Evolutionary conservation across 2,329 filamentous ascomycete genomes (phyloP).

Genomic region (Microcyclosporella mali): DNA sequence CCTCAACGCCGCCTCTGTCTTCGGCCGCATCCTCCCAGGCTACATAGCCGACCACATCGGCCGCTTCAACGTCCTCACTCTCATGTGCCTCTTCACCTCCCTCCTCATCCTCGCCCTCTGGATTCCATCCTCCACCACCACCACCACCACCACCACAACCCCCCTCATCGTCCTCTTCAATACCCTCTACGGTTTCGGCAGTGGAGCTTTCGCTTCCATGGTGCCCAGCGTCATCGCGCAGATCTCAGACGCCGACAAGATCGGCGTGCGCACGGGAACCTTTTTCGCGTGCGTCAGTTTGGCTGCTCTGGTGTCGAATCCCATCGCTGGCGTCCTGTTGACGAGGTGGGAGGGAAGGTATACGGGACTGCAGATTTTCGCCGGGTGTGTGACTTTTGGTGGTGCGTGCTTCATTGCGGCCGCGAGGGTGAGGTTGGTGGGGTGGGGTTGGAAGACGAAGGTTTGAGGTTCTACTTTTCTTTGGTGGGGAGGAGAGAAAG

Average conservation of each 20-base stretch:
- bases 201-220: slow-evolving; percentile 60
- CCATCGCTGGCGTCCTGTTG: slow-evolving; percentile 45
- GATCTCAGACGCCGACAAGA: slow-evolving; percentile 61
- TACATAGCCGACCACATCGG: slow-evolving; percentile 76
- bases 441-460: slow-evolving; percentile 15
- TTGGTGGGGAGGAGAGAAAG: too few relatives aligned
- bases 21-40: slow-evolving; percentile 73
- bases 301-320: slow-evolving; percentile 55
- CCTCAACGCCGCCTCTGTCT: slow-evolving; percentile 71
- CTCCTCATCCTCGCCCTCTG: slow-evolving; percentile 67
- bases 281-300: slow-evolving; percentile 58
- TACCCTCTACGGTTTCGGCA: slow-evolving; percentile 63
- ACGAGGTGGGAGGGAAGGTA: slow-evolving; percentile 46
- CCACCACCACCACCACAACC: slow-evolving; percentile 45
- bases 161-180: slow-evolving; percentile 58
- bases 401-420: slow-evolving; percentile 38
- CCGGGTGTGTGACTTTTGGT: slow-evolving; percentile 47
- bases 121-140: slow-evolving; percentile 53
- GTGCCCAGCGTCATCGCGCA: slow-evolving; percentile 61
- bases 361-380: slow-evolving; percentile 59
- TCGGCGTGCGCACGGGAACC: slow-evolving; percentile 62
- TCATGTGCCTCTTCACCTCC: slow-evolving; percentile 57
- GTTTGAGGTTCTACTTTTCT: too few relatives aligned
- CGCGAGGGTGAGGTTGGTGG: slow-evolving; percentile 33
- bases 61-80: slow-evolving; percentile 74